Percentiles rank a stretch among this genome's conserved stretches.
Conservation (phyloP, 2,329 filamentous ascomycete species). For the Aspergillus pseudonomiae region DNA sequence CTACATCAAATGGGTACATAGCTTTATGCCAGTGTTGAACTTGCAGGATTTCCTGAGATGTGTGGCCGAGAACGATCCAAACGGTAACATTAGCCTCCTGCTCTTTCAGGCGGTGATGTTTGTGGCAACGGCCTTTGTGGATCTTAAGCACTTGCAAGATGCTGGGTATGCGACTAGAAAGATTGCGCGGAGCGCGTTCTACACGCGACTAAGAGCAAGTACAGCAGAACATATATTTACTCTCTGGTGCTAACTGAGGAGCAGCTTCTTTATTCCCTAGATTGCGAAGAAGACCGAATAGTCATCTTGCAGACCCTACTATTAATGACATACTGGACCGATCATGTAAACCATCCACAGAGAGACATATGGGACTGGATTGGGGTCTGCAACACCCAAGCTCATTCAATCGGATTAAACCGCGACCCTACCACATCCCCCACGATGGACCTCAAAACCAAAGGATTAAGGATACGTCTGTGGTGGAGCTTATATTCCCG, state of each 20-base stretch:
- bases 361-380: conserved; percentile 61
- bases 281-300: conserved; percentile 85
- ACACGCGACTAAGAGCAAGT: conserved; percentile 74
- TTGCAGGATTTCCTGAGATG: conserved; percentile 57
- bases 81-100: conserved; percentile 73
- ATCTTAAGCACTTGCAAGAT: conserved; percentile 70
- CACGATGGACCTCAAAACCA: conserved; percentile 21
- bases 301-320: conserved; percentile 80
- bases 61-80: conserved; percentile 67
- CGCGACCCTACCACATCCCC: conserved; percentile 19
- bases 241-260: conserved; percentile 14
- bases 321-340: conserved; percentile 92
- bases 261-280: conserved; percentile 83
- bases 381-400: conserved; percentile 28
- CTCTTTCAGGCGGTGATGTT: conserved; percentile 95
- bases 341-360: conserved; percentile 80
- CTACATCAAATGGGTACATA: conserved; percentile 84
- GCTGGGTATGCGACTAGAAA: conserved; percentile 77
- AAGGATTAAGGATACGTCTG: conserved; percentile 78
- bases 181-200: conserved; percentile 79
- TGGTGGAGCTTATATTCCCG: conserved; percentile 97
- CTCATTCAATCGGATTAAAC: conserved; percentile 28
- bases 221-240: not conserved
- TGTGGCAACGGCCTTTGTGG: conserved; percentile 79
- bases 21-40: conserved; percentile 84